phyloP scores from a whole-genome alignment of 2,329 filamentous ascomycete species.

The Paracorniculantispora psalliotae region DNA sequence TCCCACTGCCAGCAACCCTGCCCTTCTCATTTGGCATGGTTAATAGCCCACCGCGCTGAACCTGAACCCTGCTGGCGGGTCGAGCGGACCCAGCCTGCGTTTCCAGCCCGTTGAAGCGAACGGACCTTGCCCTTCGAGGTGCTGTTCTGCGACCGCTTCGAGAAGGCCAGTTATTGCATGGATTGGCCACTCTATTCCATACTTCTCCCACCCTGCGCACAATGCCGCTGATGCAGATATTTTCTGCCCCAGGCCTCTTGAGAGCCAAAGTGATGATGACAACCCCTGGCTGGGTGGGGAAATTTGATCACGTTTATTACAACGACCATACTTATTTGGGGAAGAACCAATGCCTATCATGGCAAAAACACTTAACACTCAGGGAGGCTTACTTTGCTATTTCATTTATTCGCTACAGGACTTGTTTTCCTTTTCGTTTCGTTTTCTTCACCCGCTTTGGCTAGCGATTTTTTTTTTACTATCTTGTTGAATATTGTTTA shows the following conservation, averaged over 20 bases:
- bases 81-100: neutral
- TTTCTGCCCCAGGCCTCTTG: neutral
- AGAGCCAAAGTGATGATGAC: neutral
- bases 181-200: neutral
- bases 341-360: neutral
- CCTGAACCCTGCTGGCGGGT: neutral
- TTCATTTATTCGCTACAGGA: neutral
- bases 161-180: neutral
- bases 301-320: neutral
- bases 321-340: neutral
- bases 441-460: neutral
- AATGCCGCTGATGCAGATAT: conserved; percentile 1
- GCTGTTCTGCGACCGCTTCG: neutral
- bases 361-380: neutral
- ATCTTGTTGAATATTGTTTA: neutral
- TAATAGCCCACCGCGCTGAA: neutral
- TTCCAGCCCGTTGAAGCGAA: neutral
- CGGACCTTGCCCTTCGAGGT: neutral
- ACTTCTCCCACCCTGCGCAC: neutral
- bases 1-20: neutral
- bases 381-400: neutral
- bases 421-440: neutral
- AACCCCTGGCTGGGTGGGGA: neutral
- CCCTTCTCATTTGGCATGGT: neutral
- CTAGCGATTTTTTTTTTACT: neutral